Evolutionary conservation across 768 basidiomycete species (phyloP).

Genomic region (Mycena alexandri): DNA sequence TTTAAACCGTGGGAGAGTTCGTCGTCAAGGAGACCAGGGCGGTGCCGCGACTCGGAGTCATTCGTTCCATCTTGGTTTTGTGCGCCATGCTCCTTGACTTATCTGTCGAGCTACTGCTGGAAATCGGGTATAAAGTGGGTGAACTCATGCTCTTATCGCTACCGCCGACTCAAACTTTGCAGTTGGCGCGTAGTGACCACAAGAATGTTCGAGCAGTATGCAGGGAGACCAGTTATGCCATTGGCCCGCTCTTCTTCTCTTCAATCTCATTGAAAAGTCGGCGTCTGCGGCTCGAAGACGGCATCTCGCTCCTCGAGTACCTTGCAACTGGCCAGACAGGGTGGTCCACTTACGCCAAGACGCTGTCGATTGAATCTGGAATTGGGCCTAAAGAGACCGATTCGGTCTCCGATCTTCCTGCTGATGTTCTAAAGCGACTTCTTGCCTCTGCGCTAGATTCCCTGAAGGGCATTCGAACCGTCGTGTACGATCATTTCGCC

Average conservation of each 20-base stretch:
- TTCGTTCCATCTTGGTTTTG: background rate
- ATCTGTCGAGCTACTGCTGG: background rate
- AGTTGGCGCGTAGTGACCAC: background rate
- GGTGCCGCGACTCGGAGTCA: no score
- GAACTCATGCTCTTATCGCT: background rate
- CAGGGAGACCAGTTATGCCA: constrained; percentile 2
- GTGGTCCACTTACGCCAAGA: constrained; percentile 2
- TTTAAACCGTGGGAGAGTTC: no score
- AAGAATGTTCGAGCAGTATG: background rate
- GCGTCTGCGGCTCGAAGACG: background rate
- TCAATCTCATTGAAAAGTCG: background rate
- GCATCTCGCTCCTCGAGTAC: background rate
- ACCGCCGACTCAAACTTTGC: background rate
- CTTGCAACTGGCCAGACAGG: background rate
- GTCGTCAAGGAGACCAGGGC: no score
- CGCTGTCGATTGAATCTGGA: background rate
- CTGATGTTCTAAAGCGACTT: no score
- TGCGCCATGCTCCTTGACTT: constrained; percentile 2
- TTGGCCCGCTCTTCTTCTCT: constrained; percentile 2
- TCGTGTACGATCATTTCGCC: background rate
- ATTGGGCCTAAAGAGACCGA: background rate
- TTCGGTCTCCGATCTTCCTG: no score
- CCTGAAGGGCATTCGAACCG: background rate
- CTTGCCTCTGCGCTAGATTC: background rate
- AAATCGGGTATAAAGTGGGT: background rate